phyloP scores from a whole-genome alignment of 192 early-diverging fungal genomes.

The Backusella sp. region DNA sequence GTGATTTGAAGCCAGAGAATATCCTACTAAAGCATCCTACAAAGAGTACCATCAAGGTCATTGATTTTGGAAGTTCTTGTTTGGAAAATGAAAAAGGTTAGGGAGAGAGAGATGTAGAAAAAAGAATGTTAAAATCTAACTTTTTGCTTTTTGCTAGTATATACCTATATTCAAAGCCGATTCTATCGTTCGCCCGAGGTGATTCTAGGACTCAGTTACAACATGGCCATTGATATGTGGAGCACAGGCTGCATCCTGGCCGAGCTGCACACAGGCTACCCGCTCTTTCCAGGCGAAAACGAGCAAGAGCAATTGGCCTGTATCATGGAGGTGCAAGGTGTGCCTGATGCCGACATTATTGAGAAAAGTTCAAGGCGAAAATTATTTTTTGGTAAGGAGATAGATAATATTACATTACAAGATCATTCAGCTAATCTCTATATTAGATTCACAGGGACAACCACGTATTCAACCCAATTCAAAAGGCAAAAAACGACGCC shows the following conservation, averaged over 20 bases:
- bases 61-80: conserved; percentile 95
- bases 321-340: conserved; percentile 88
- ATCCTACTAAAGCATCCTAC: conserved; percentile 71
- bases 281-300: conserved; percentile 95
- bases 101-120: too few relatives aligned
- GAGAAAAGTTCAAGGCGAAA: conserved; percentile 74
- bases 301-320: conserved; percentile 91
- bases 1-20: conserved; percentile 96
- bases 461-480: conserved; percentile 70
- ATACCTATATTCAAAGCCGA: conserved; percentile 94
- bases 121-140: too few relatives aligned
- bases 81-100: conserved; percentile 74
- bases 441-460: conserved; percentile 42
- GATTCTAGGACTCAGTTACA: conserved; percentile 85
- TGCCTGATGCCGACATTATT: conserved; percentile 72
- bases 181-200: conserved; percentile 97
- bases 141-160: conserved; percentile 48
- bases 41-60: conserved; percentile 84
- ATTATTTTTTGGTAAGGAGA: conserved; percentile 77
- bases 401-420: too few relatives aligned
- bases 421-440: not conserved
- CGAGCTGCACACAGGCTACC: conserved; percentile 84
- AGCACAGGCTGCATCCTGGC: conserved; percentile 89
- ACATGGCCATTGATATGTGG: conserved; percentile 94
- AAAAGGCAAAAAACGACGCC: conserved; percentile 82